Evolutionary conservation across 257 asterid species (phyloP).

Genomic region (Salvia miltiorrhiza): DNA sequence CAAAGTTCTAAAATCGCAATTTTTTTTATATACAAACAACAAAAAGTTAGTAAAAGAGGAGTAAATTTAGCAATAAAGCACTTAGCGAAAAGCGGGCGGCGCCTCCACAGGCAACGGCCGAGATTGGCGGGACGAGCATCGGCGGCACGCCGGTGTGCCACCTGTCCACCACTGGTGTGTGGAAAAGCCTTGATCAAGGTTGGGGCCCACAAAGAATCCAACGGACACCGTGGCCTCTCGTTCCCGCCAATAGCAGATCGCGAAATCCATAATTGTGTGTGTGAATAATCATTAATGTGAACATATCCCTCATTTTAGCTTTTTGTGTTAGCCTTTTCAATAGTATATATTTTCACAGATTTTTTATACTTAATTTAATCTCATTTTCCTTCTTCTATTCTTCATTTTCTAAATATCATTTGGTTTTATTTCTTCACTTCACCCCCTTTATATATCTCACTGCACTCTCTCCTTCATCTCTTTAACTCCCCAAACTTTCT

Average conservation of each 20-base stretch:
- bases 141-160: neutral
- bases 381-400: neutral
- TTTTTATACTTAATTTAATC: conserved; percentile 13
- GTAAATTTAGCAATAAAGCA: neutral
- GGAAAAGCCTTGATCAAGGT: neutral
- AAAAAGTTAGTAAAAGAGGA: neutral
- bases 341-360: conserved; percentile 2
- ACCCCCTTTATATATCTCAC: conserved; percentile 12
- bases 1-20: neutral
- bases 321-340: neutral
- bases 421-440: neutral
- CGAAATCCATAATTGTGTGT: conserved; percentile 18
- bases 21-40: neutral
- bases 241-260: conserved; percentile 29
- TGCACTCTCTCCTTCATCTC: neutral
- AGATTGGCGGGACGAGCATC: conserved; percentile 43
- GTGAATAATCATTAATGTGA: conserved; percentile 11
- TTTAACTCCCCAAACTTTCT: conserved; percentile 8
- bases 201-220: conserved; percentile 32
- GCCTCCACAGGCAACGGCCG: conserved; percentile 49
- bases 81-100: conserved; percentile 27
- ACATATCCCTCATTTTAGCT: neutral
- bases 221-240: conserved; percentile 21
- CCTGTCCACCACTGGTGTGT: conserved; percentile 10
- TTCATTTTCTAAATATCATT: neutral